Conservation (phyloP, 345 rosid genomes). For the Bruguiera sexangula region DNA sequence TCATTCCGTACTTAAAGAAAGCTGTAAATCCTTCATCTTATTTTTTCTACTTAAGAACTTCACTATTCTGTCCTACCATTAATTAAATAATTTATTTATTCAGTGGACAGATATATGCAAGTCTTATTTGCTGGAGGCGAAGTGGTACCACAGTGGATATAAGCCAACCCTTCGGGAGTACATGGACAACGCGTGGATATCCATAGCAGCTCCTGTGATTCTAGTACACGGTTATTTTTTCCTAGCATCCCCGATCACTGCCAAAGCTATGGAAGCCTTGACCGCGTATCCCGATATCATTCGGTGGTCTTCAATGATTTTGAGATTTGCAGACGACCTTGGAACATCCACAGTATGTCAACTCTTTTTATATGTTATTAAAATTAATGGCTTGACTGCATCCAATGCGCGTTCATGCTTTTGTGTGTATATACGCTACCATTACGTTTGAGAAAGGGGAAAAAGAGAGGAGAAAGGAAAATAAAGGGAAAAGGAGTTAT, state of each 20-base stretch:
- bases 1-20: constrained; percentile 35
- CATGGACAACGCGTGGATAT: too few relatives aligned
- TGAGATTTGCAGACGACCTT: constrained; percentile 1
- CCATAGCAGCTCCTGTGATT: neutral
- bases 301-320: neutral
- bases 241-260: too few relatives aligned
- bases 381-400: too few relatives aligned
- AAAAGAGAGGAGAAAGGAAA: too few relatives aligned
- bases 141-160: constrained; percentile 3
- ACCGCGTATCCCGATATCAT: too few relatives aligned
- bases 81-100: neutral
- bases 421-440: too few relatives aligned
- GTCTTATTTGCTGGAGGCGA: neutral
- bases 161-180: too few relatives aligned
- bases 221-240: too few relatives aligned
- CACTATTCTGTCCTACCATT: neutral
- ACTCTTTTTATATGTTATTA: too few relatives aligned
- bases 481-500: neutral
- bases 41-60: neutral
- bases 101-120: constrained; percentile 5
- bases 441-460: too few relatives aligned
- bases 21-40: constrained; percentile 19
- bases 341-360: neutral
- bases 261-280: neutral
- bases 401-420: too few relatives aligned